Base-by-base conservation (phyloP, 2,329 filamentous ascomycete species). In the Colletotrichum higginsianum region DNA sequence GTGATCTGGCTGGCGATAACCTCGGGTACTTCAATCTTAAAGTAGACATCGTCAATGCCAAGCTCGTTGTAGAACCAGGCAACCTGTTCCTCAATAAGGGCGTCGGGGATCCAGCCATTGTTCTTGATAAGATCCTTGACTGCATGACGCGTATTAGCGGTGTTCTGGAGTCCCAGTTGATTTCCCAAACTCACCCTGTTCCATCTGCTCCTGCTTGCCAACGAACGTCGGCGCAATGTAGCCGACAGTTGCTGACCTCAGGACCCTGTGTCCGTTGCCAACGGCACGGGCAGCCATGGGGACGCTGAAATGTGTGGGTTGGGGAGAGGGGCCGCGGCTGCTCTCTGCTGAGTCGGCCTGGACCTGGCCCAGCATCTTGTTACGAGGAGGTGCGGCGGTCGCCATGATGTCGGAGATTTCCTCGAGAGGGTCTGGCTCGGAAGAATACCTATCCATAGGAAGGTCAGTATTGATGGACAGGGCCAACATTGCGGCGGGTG, bases 41-140 rank as follows among this genome's bases (percentile, higher is more conserved):
- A 98, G 87, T 98, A 98, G 84, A 97, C 96, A 87, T 98, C 96
- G 79, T 99, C 96, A 78, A 99, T 99, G 77, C 96, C 96, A 30
- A 99, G 90, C 82, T 97, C 93, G 81, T 96, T 94, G 86, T 99
- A 99, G 87, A 99, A 99, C 96, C 96, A 99, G 72, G 90, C 88
- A 62, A 95, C 94, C 84, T 99, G 95, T 35, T 91, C 88, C 74
- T 97, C 93, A 74, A 98, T 89, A 75, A 97, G 93, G 63, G 93
- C 87, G 68, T 89, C 88, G 2, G 96, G 96, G 73, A 99, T 94
- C 89, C 97, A 98, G 72, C 92, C 93, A 79, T 92, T 93, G 75
- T 92, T 89, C 78, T 90, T 88, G 76, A 98, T 91, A 79, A 92
- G 86, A 75, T 92, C 91, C 90, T 94, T 95, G 80, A 98, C 95